Conservation (phyloP, 108 stramenopile species). For the Pseudonitzschia pungens region DNA sequence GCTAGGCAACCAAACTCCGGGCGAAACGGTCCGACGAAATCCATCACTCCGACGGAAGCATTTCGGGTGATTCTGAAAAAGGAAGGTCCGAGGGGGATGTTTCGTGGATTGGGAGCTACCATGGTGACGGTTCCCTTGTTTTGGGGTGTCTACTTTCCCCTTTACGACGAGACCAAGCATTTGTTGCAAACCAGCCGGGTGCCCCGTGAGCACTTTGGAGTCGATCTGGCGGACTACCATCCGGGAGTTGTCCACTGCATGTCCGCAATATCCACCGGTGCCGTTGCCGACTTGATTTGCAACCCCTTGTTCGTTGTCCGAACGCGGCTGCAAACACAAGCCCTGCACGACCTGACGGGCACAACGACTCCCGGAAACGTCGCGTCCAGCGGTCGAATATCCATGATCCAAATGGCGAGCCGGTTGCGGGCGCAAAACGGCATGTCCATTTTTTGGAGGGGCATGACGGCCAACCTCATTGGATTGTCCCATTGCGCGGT, state of each 20-base stretch:
- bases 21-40: not conserved
- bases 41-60: conserved; percentile 15
- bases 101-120: conserved; percentile 88
- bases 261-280: conserved; percentile 80
- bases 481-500: conserved; percentile 90
- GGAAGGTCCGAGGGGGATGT: conserved; percentile 80
- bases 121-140: conserved; percentile 87
- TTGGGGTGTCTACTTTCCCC: conserved; percentile 85
- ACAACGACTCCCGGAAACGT: not conserved
- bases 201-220: conserved; percentile 14
- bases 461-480: conserved; percentile 84
- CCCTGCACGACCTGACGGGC: conserved; percentile 54
- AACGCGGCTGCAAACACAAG: conserved; percentile 87
- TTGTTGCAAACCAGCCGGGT: conserved; percentile 6
- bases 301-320: conserved; percentile 93
- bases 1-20: not conserved
- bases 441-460: conserved; percentile 84
- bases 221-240: conserved; percentile 23
- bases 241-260: conserved; percentile 68
- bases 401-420: conserved; percentile 54
- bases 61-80: conserved; percentile 56
- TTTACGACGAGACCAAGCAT: conserved; percentile 56
- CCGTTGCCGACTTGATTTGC: conserved; percentile 83
- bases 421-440: conserved; percentile 56
- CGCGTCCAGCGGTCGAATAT: not conserved